phyloP scores from a whole-genome alignment of 805 yeast species.

The Brettanomyces sp. region DNA sequence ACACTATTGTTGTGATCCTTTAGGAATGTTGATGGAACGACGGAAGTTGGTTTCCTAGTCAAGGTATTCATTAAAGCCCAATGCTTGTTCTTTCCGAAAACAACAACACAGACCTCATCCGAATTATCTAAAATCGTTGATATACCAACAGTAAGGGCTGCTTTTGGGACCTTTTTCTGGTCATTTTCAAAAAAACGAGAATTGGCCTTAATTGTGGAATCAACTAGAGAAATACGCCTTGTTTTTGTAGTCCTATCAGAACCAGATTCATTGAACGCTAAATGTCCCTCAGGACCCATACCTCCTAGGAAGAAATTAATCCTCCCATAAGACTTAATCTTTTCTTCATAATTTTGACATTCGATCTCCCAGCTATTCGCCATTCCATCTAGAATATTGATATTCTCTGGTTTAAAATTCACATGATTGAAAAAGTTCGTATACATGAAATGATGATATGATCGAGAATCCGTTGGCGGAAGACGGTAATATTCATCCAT shows the following conservation, averaged over 20 bases:
- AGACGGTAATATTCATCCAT: slow-evolving; percentile 54
- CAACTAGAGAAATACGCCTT: slow-evolving; percentile 36
- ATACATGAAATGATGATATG: slow-evolving; percentile 51
- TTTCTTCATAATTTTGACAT: slow-evolving; percentile 38
- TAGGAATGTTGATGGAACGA: slow-evolving; percentile 41
- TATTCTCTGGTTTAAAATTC: slow-evolving; percentile 42
- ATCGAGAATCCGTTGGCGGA: slow-evolving; percentile 36
- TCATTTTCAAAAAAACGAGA: slow-evolving; percentile 43
- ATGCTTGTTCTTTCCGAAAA: slow-evolving; percentile 38
- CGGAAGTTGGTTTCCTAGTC: slow-evolving; percentile 29
- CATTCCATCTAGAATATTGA: slow-evolving; percentile 46
- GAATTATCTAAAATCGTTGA: slow-evolving; percentile 49
- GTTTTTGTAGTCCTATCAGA: slow-evolving; percentile 36
- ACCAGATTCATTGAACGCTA: slow-evolving; percentile 53
- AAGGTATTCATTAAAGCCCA: slow-evolving; percentile 39
- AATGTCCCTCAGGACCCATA: slow-evolving; percentile 52
- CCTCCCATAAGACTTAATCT: slow-evolving; percentile 38
- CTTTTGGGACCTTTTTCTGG: slow-evolving; percentile 36
- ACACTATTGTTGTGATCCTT: slow-evolving; percentile 36
- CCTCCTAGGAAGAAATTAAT: slow-evolving; percentile 51
- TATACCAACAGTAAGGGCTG: slow-evolving; percentile 47
- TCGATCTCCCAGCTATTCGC: slow-evolving; percentile 35
- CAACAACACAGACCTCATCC: slow-evolving; percentile 41
- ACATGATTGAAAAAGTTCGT: slow-evolving; percentile 46
- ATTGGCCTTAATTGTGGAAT: slow-evolving; percentile 43